Evolutionary conservation across 441 rosid species (phyloP).

Genomic region (Rhodomyrtus psidioides): DNA sequence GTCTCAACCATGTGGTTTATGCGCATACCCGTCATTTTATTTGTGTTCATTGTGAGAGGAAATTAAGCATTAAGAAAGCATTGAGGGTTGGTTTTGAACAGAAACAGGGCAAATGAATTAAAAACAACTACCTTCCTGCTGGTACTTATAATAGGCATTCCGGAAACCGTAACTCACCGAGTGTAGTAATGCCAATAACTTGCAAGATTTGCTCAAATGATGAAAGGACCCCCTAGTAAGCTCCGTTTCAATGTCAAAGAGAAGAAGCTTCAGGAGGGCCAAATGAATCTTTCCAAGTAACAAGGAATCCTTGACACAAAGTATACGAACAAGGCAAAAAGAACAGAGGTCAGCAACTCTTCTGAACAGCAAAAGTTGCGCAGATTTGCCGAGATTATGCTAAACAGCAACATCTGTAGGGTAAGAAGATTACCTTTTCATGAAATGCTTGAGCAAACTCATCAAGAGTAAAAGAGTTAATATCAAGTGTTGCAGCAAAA

Average conservation of each 20-base stretch:
- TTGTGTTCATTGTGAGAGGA: neutral
- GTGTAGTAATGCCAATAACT: conserved; percentile 83
- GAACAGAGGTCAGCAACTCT: neutral
- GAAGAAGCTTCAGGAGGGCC: conserved; percentile 80
- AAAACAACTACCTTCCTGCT: neutral
- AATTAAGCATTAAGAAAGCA: neutral
- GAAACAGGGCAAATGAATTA: neutral
- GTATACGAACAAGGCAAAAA: conserved; percentile 1
- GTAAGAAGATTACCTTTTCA: conserved; percentile 63
- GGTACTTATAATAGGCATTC: neutral
- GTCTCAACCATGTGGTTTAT: neutral
- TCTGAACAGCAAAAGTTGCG: neutral
- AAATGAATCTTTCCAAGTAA: conserved; percentile 82
- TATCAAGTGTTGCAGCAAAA: conserved; percentile 48
- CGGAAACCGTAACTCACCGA: conserved; percentile 49
- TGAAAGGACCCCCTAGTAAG: conserved; percentile 40
- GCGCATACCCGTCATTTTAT: neutral
- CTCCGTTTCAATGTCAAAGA: conserved; percentile 63
- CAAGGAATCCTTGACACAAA: conserved; percentile 60
- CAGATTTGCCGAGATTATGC: neutral
- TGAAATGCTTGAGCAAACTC: conserved; percentile 88
- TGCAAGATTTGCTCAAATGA: conserved; percentile 66
- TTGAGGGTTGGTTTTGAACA: neutral
- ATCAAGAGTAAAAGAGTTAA: conserved; percentile 76
- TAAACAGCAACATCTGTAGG: neutral